Base-by-base conservation (phyloP, 2,329 filamentous ascomycete genomes). In the Penicillium sp. region DNA sequence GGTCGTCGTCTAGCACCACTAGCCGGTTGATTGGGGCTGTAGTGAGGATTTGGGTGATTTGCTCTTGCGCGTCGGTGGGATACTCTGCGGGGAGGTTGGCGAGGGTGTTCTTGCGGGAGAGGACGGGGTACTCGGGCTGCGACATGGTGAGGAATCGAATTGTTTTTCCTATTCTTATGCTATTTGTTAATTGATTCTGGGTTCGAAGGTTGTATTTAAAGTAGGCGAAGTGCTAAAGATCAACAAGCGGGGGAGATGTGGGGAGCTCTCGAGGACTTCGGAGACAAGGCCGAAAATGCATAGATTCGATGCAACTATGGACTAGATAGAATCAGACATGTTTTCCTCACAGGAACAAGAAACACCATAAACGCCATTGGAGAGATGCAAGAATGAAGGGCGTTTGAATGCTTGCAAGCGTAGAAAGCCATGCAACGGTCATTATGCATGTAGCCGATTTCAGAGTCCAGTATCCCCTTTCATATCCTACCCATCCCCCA, bases 1-100 rank as follows among this genome's bases (percentile, higher is more conserved):
- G 82, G 54, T 85, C 82, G 57, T 85, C 82, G 52, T 84, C 82
- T 29, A 75, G 68, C 1, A 74, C 69, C 16, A 75, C 72, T 8
- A 75, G 68, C 4, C 68, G 70, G 39, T 66, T 70, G 50, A 65
- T 60, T 10, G 61, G 59, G 9, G 65, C 53, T n/a, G 64, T 67
- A 41, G 65, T 53, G 27, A 73, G 68, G 29, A 67, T 59, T 11
- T 68, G 52, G 27, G 67, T 60, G 48, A 72, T 72, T 50, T 71
- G 68, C 48, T 66, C 64, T 54, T 72, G 70, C 1, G 69, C 61
- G 55, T 72, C 64, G 21, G 60, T 45, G 50, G 69, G 55, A 57
- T 69, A 72, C 57, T 71, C 68, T 10, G 65, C 53, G 15, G 70
- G 70, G 9, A 73, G 64, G 27, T 67, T 60, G 21, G 64, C 54